Percentiles rank a stretch among this genome's conserved stretches.
Conservation (phyloP, 2,329 filamentous ascomycete species). For the Berkeleyomyces rouxiae region DNA sequence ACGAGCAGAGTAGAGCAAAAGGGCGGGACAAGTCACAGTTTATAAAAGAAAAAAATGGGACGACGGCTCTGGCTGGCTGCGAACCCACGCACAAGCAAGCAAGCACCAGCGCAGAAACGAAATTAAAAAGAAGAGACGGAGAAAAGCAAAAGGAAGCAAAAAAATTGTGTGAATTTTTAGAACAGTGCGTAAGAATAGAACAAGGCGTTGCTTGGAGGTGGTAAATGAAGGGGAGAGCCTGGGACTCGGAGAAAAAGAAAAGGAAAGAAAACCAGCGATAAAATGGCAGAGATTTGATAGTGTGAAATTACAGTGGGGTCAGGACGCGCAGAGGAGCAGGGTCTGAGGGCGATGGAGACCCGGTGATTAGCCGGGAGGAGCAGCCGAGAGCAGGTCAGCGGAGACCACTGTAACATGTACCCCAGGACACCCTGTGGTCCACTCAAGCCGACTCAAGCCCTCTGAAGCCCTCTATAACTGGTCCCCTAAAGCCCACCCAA, state of each 20-base stretch:
- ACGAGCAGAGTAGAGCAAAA: constrained; percentile 3
- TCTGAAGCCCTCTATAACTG: too few species aligned
- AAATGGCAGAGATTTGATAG: not conserved
- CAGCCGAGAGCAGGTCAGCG: too few species aligned
- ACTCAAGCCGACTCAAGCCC: too few species aligned
- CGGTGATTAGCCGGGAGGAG: too few species aligned
- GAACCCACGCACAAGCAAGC: not conserved
- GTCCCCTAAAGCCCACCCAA: too few species aligned
- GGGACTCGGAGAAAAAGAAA: not conserved
- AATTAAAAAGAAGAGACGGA: not conserved
- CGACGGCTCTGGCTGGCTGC: not conserved
- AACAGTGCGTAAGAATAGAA: constrained; percentile 1
- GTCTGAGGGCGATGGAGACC: not conserved
- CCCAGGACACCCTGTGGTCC: too few species aligned
- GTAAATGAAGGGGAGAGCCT: not conserved
- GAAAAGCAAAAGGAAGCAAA: not conserved
- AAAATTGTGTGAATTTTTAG: constrained; percentile 1
- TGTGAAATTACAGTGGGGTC: not conserved
- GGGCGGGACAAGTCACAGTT: not conserved
- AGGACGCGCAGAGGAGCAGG: not conserved
- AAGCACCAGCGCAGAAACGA: constrained; percentile 1
- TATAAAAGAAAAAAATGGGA: constrained; percentile 1
- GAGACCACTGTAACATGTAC: too few species aligned
- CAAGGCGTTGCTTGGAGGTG: not conserved
- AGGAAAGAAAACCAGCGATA: not conserved